Base-by-base conservation (phyloP, 1,284 basidiomycete species). In the Boletus mariae region DNA sequence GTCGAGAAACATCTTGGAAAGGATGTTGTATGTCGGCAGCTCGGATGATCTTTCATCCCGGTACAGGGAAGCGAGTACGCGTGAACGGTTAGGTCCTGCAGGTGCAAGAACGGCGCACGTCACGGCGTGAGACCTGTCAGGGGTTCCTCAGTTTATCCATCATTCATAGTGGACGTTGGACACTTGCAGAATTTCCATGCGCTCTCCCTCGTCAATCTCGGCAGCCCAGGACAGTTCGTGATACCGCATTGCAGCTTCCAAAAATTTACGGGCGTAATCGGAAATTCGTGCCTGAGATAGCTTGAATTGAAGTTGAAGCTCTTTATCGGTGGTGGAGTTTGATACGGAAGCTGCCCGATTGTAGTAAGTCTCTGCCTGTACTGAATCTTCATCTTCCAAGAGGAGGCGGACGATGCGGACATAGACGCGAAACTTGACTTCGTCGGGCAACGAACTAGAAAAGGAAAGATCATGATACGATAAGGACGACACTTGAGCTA, bases 61-160 rank as follows among this genome's bases (percentile, higher is more conserved):
- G 68, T 93, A 95, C 49, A 99, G 80, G 25, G 93, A 88, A 6
- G 94, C 92, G 47, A 99, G 82, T 7, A 98, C 80, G 35, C 96
- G 85, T 17, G 94, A 94, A 38, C 97, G 88, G 67, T 94, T 93
- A 4, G 96, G 95, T 0, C 97, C 97, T 23, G 97, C 94, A 1
- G 96, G 95, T 1, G 95, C 94, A n/a, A 99, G 83, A 53, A 99
- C 93, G 6, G 93, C 93, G 63, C 94, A 96, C 0, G 92, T 95
- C 17, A 98, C 93, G 9, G 97, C 94, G 35, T 93, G 90, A 47
- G 86, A 80, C 20, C 93, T 96, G 65, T 12, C 13, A 31, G 13
- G 32, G 45, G n/a, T 56, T 26, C 58, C 47, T 56, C 41, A 58
- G 54, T 38, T 42, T 15, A 20, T 49, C 40, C 5, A 37, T 2